Evolutionary conservation across 148 eudicot species (phyloP).

Genomic region (Vaccinium corymbosum): DNA sequence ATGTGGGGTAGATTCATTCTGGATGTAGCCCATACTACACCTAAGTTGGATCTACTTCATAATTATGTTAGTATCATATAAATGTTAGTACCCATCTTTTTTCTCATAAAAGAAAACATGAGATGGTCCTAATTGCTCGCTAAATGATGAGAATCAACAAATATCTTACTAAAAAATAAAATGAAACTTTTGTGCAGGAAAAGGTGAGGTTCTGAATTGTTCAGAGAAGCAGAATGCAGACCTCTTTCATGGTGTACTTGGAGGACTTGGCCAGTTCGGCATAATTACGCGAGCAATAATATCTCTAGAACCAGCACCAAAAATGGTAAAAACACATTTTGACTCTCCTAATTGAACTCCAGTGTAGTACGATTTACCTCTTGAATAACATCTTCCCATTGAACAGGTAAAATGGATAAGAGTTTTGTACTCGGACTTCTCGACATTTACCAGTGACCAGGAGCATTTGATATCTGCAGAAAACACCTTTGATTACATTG

Average conservation of each 20-base stretch:
- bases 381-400: not conserved
- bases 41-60: not conserved
- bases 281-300: slow-evolving; percentile 78
- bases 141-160: not conserved
- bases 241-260: slow-evolving; percentile 69
- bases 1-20: not conserved
- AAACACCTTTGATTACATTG: slow-evolving; percentile 62
- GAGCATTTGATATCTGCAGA: slow-evolving; percentile 58
- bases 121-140: not conserved
- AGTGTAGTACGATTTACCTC: not conserved
- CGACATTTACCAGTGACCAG: slow-evolving; percentile 69
- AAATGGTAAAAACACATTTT: slow-evolving; percentile 36
- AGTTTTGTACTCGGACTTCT: slow-evolving; percentile 73
- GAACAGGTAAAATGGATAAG: slow-evolving; percentile 91
- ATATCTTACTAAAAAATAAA: not conserved
- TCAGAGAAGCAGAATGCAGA: slow-evolving; percentile 65
- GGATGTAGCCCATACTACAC: not conserved
- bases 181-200: slow-evolving; percentile 49
- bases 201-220: slow-evolving; percentile 61
- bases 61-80: not conserved
- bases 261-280: slow-evolving; percentile 92
- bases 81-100: slow-evolving; percentile 12
- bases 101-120: slow-evolving; percentile 13
- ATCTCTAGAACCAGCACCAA: slow-evolving; percentile 67
- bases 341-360: not conserved